Evolutionary conservation across 768 basidiomycete genomes (phyloP), one percentile per base, ranked within the genome.

Genomic region (Pulveroboletus sp.): DNA sequence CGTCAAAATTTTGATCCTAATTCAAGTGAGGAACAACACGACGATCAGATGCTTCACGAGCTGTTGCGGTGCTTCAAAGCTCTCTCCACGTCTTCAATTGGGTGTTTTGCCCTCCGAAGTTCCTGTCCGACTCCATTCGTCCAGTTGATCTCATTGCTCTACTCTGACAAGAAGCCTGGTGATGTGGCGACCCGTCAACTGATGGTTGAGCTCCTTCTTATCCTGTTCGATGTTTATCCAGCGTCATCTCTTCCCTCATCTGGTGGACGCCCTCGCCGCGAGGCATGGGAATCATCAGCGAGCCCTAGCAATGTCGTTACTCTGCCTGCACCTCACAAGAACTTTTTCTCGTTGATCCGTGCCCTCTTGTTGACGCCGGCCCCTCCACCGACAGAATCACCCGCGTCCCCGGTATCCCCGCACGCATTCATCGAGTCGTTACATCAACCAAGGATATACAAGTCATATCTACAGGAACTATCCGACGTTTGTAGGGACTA

Each of bases 111-210:
- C 5, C 79, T 99, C 11, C 85, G 93, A n/a, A 85, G 82, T 59
- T 86, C 85, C 26, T 87, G 87, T 50, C 93, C 94, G 1, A 83
- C 86, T 0, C 96, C 95, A 1, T 97, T 92, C 64, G 75, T 77
- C 5, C 88, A 94, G 54, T 76, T 99, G 24, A 76, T 94, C 16
- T 72, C 82, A 9, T 77, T 98, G 14, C 75, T 98, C 2, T 98
- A 91, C 68, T 95, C 93, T 4, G 95, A 98, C 74, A 98, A 98
- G 75, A 96, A 94, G 65, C 96, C 96, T 0, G 96, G 96, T 37
- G 96, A 99, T 32, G 76, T 98, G 9, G 80, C 83, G 4, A 86
- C 90, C 5, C 83, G 94, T 29, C 92, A 94, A 61, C 79, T 97
- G 47, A 94, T 99, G 31, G 72, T 89, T 36, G 96, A 98, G 45